These are phyloP conservation scores for Lagerstroemia speciosa DNA, from an alignment of 345 rosid genomes.

Conservation along the genomic window DNA sequence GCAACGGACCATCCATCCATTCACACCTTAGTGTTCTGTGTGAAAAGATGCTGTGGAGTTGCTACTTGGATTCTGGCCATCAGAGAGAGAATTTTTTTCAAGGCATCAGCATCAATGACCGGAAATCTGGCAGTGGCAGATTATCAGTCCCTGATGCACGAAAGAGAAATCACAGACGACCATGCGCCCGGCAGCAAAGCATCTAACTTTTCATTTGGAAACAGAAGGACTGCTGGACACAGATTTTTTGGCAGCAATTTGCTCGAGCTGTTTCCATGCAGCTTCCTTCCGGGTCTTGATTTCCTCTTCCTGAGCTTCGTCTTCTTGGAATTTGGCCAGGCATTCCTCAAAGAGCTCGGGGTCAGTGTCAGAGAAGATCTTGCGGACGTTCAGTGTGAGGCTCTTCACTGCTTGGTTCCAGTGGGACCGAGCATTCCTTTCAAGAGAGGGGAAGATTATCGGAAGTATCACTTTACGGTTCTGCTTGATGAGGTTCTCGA, in stretches of 20 bases:
- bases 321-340: slow-evolving; percentile 49
- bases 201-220: not conserved
- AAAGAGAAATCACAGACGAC: not conserved
- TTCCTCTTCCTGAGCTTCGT: slow-evolving; percentile 44
- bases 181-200: not conserved
- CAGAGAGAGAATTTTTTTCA: not conserved
- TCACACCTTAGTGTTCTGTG: not conserved
- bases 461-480: too few relatives aligned
- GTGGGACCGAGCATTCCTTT: slow-evolving; percentile 58
- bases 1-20: not conserved
- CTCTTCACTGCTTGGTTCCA: slow-evolving; percentile 86
- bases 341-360: slow-evolving; percentile 70
- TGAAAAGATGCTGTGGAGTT: not conserved
- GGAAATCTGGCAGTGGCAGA: not conserved
- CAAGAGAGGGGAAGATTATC: slow-evolving; percentile 66
- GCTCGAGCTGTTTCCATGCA: slow-evolving; percentile 65
- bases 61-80: not conserved
- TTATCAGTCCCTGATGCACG: not conserved
- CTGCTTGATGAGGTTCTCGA: slow-evolving; percentile 63
- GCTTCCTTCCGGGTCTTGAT: slow-evolving; percentile 39
- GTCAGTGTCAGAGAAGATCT: slow-evolving; percentile 61
- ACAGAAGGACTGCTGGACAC: slow-evolving; percentile 39
- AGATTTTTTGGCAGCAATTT: slow-evolving; percentile 55
- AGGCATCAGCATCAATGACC: not conserved
- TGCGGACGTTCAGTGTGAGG: slow-evolving; percentile 61